Evolutionary conservation across 768 basidiomycete species (phyloP), one percentile per base, ranked within the genome.

Genomic region (Pulveroboletus sp.): DNA sequence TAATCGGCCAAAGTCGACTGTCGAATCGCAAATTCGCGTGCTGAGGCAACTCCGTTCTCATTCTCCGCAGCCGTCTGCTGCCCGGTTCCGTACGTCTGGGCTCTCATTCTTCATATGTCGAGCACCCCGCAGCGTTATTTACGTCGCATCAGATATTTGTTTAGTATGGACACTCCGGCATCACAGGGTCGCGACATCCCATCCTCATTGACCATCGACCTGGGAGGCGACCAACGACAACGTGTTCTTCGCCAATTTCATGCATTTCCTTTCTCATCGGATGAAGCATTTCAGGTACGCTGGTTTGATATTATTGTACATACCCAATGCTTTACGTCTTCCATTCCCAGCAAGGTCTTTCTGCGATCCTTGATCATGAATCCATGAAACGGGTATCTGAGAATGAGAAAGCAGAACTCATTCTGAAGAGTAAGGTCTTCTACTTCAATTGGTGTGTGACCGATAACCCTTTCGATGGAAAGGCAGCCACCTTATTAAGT

Each of bases 401-500:
- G 8, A 72, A 71, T 17, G 70, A 76, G 29, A 67, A 59, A 47
- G 75, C 77, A 13, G 76, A 80, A 22, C 67, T 79, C 26, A 50
- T 82, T 29, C 73, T 78, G 10, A 75, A 74, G 32, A 79, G 80
- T 2, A 73, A 78, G 16, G 73, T 88, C 1, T 89, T 85, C 62
- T 89, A 86, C 68, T 89, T 87, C 66, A 89, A 86, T 67, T 71
- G 70, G 82, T 80, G 49, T 47, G 68, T 45, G 45, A 45, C 39
- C 50, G 17, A 35, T 40, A n/a, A n/a, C 30, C 14, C 37, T 44
- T 43, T 37, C 37, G 17, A 47, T 77, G 74, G 43, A 63, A 51
- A 58, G 53, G 45, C 37, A 17, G 26, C 68, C 30, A 73, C 70
- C 49, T 53, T 23, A 56, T 49, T 30, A n/a, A 47, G 45, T 20